These are phyloP conservation scores for Kazachstania viticola DNA, from an alignment of 805 yeast genomes.

Conservation along the genomic window DNA sequence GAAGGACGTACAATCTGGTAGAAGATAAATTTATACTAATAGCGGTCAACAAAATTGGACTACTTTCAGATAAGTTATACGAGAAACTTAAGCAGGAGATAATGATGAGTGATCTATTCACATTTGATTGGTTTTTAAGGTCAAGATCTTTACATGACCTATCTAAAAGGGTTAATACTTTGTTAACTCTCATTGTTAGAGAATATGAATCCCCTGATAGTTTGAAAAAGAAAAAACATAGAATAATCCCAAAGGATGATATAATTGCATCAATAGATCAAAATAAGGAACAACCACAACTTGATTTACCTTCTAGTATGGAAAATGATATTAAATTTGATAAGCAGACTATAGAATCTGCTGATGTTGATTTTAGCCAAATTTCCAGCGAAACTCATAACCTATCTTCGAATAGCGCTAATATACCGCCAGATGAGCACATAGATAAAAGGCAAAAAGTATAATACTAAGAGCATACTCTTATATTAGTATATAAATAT, in stretches of 20 bases:
- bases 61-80: constrained; percentile 44
- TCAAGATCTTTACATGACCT: constrained; percentile 65
- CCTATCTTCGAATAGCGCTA: too few relatives aligned
- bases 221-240: constrained; percentile 36
- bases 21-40: constrained; percentile 61
- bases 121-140: constrained; percentile 61
- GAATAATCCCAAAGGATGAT: constrained; percentile 11
- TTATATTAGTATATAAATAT: too few relatives aligned
- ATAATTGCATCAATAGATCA: constrained; percentile 8
- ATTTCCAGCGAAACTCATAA: too few relatives aligned
- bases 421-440: too few relatives aligned
- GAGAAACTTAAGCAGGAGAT: constrained; percentile 61
- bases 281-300: too few relatives aligned
- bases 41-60: constrained; percentile 54
- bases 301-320: too few relatives aligned
- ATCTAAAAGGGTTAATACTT: constrained; percentile 56
- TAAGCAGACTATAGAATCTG: too few relatives aligned
- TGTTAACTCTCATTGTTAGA: constrained; percentile 55
- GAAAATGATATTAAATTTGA: too few relatives aligned
- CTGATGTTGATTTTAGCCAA: too few relatives aligned
- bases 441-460: constrained; percentile 9
- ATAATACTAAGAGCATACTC: too few relatives aligned
- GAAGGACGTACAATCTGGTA: constrained; percentile 52
- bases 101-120: constrained; percentile 44
- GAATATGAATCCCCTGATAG: constrained; percentile 56